Percentiles rank a stretch among this genome's conserved stretches.
Evolutionary conservation across 2,329 filamentous ascomycete species (phyloP).

Genomic region (Pseudogymnoascus destructans): DNA sequence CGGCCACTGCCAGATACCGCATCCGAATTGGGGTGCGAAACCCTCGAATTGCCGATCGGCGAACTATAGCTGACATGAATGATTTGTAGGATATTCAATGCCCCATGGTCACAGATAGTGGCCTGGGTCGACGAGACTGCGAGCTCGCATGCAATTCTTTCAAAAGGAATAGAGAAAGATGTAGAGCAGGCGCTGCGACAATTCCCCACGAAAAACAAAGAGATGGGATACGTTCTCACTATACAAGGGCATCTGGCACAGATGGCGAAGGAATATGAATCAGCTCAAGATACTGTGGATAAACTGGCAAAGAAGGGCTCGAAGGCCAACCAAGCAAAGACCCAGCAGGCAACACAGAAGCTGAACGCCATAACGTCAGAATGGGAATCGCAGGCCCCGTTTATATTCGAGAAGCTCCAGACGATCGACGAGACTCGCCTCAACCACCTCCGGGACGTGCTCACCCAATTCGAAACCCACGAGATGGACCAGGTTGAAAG

Average conservation of each 20-base stretch:
- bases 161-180: conserved; percentile 72
- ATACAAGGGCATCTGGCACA: conserved; percentile 69
- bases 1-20: conserved; percentile 61
- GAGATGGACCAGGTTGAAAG: conserved; percentile 79
- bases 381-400: conserved; percentile 91
- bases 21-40: conserved; percentile 71
- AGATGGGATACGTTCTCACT: conserved; percentile 67
- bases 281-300: conserved; percentile 71
- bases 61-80: conserved; percentile 17
- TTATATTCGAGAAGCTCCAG: conserved; percentile 86
- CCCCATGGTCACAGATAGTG: conserved; percentile 81
- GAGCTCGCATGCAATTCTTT: conserved; percentile 68
- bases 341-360: conserved; percentile 58
- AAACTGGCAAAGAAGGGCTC: conserved; percentile 69
- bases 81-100: conserved; percentile 64
- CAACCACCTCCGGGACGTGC: conserved; percentile 77
- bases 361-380: conserved; percentile 69
- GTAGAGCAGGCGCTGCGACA: conserved; percentile 72
- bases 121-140: conserved; percentile 69
- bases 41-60: conserved; percentile 4
- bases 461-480: conserved; percentile 88
- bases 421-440: conserved; percentile 77
- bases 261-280: conserved; percentile 75
- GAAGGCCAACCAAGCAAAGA: conserved; percentile 63
- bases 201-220: conserved; percentile 57